Evolutionary conservation across 2,329 filamentous ascomycete genomes (phyloP).

Genomic region (Neoscytalidium dimidiatum): DNA sequence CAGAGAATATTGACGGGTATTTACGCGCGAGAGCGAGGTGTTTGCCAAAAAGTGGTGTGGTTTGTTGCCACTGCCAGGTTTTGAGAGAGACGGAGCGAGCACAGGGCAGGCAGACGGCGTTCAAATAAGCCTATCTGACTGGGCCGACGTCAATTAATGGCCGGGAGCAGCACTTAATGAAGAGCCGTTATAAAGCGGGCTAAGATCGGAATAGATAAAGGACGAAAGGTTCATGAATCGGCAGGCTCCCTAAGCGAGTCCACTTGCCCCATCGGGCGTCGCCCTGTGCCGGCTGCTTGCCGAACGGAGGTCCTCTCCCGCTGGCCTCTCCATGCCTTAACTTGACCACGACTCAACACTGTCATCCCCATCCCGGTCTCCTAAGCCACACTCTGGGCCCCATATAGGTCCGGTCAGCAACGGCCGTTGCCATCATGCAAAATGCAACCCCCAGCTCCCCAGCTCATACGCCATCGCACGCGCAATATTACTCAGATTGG

Average conservation of each 20-base stretch:
- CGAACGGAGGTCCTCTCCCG: background rate
- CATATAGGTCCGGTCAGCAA: no score
- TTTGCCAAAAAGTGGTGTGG: background rate
- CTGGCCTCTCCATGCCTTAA: background rate
- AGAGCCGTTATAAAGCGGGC: background rate
- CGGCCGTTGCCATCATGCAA: no score
- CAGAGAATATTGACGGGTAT: background rate
- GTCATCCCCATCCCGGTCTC: background rate
- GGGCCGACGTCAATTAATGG: background rate
- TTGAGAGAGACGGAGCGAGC: background rate
- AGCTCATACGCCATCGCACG: no score
- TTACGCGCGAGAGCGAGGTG: background rate
- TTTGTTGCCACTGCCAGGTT: background rate
- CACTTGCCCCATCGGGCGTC: background rate
- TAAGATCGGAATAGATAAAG: background rate
- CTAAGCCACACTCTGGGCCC: no score
- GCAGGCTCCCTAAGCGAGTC: background rate
- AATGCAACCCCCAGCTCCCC: no score
- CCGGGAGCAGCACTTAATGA: background rate
- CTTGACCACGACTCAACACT: background rate
- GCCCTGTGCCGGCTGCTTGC: background rate
- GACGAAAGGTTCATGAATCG: background rate
- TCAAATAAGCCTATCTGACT: background rate
- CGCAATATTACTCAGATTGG: no score
- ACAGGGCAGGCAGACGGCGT: background rate